These are phyloP conservation scores for Penicillium manginii DNA, from an alignment of 495 filamentous ascomycete genomes.

Conservation along the genomic window DNA sequence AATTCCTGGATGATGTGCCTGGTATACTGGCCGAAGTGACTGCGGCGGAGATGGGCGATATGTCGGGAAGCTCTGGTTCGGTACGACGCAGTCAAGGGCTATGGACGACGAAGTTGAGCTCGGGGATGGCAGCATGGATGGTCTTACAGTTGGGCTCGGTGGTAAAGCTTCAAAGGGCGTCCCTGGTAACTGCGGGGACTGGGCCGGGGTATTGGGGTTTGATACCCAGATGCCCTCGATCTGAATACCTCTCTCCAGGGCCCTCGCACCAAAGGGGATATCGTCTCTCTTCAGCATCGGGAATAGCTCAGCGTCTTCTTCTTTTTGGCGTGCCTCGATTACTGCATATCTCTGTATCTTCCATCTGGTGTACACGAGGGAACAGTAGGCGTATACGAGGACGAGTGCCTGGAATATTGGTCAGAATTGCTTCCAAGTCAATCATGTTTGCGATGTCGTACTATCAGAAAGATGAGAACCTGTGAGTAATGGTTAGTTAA, in stretches of 20 bases:
- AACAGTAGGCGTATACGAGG: constrained; percentile 46
- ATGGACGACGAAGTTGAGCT: constrained; percentile 5
- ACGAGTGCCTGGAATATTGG: constrained; percentile 44
- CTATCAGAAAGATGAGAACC: constrained; percentile 51
- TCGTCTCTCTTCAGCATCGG: constrained; percentile 54
- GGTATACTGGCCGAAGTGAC: background rate
- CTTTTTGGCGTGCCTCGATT: constrained; percentile 66
- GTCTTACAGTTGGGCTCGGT: constrained; percentile 16
- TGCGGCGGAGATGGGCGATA: constrained; percentile 3
- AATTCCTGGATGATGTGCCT: constrained; percentile 1
- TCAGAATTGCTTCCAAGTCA: constrained; percentile 32
- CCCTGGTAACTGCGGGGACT: constrained; percentile 29
- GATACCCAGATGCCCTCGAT: constrained; percentile 92
- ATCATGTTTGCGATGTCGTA: constrained; percentile 27
- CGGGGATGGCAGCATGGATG: background rate
- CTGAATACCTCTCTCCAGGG: constrained; percentile 82
- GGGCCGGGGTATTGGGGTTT: constrained; percentile 53
- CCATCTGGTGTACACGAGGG: constrained; percentile 62
- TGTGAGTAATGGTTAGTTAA: constrained; percentile 14
- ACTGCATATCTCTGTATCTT: constrained; percentile 65
- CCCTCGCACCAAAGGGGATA: constrained; percentile 87
- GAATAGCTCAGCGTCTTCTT: constrained; percentile 35
- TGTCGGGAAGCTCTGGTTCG: background rate
- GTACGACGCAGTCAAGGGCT: background rate
- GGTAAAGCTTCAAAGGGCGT: constrained; percentile 22